phyloP scores from a whole-genome alignment of 2,329 filamentous ascomycete genomes.

The Exophiala aquamarina region DNA sequence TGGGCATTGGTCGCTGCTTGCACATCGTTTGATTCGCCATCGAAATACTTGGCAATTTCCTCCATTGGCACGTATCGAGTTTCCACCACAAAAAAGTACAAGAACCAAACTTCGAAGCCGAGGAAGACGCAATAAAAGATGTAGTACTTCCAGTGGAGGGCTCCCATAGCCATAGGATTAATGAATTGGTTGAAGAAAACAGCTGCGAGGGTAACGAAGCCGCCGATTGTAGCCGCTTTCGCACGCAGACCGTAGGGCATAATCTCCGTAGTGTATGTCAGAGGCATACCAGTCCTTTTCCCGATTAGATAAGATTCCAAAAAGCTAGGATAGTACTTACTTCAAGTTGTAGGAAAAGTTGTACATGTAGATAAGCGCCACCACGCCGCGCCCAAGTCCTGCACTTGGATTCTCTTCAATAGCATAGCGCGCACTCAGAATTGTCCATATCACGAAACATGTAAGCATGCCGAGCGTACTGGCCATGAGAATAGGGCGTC shows the following conservation, averaged over 20 bases:
- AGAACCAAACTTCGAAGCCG: slow-evolving; percentile 31
- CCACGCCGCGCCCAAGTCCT: slow-evolving; percentile 34
- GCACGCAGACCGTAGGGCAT: slow-evolving; percentile 49
- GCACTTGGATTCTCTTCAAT: slow-evolving; percentile 29
- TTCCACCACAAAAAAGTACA: slow-evolving; percentile 45
- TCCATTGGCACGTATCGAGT: slow-evolving; percentile 70
- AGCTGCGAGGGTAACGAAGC: slow-evolving; percentile 39
- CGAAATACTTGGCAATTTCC: slow-evolving; percentile 68
- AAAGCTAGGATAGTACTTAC: not conserved
- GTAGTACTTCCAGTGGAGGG: slow-evolving; percentile 37
- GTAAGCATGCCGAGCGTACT: slow-evolving; percentile 23
- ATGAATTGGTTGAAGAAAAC: slow-evolving; percentile 40
- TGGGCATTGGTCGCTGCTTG: slow-evolving; percentile 20
- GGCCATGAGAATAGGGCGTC: slow-evolving; percentile 42
- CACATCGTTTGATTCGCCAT: slow-evolving; percentile 58
- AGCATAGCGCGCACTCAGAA: slow-evolving; percentile 35
- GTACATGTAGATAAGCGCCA: slow-evolving; percentile 45
- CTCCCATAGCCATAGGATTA: slow-evolving; percentile 35
- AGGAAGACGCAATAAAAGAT: slow-evolving; percentile 36
- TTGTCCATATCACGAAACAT: slow-evolving; percentile 6
- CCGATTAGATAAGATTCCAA: not conserved
- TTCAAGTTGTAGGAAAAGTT: slow-evolving; percentile 40
- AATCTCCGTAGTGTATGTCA: slow-evolving; percentile 46
- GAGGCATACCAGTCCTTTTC: slow-evolving; percentile 29
- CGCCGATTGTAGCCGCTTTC: slow-evolving; percentile 43